A percentile compares a stretch with the other conserved stretches of the same genome.
Conservation (phyloP, 2,329 filamentous ascomycete species). For the Sporothrix protearum region DNA sequence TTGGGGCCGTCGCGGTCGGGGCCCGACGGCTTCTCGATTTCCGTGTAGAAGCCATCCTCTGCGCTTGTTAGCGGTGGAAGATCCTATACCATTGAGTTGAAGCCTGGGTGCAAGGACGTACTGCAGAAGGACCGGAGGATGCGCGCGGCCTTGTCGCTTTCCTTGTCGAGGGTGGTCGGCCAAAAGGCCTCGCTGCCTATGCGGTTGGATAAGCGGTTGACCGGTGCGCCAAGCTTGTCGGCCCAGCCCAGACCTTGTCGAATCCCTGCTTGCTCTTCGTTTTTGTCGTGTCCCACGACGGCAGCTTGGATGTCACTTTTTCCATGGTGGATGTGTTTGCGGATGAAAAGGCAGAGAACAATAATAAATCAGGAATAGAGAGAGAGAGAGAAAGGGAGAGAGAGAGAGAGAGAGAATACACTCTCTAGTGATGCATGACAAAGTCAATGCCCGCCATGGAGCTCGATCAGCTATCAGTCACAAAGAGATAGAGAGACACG, state of each 20-base stretch:
- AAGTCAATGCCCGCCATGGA: neutral
- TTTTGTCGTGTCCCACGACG: slow-evolving; percentile 54
- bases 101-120: slow-evolving; percentile 29
- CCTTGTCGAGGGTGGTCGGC: slow-evolving; percentile 69
- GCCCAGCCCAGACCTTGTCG: slow-evolving; percentile 66
- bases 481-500: neutral
- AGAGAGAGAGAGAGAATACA: neutral
- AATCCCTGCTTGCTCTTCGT: slow-evolving; percentile 61
- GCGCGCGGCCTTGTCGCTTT: slow-evolving; percentile 71
- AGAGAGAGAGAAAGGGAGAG: neutral
- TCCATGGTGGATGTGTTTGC: slow-evolving; percentile 34
- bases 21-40: slow-evolving; percentile 31
- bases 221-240: slow-evolving; percentile 52
- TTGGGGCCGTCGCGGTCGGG: slow-evolving; percentile 26
- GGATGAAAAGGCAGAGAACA: neutral
- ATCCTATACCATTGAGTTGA: neutral
- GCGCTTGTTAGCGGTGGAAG: slow-evolving; percentile 1
- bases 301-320: slow-evolving; percentile 36
- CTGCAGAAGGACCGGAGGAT: slow-evolving; percentile 71
- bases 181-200: slow-evolving; percentile 71
- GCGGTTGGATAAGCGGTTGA: slow-evolving; percentile 28
- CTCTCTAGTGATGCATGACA: neutral
- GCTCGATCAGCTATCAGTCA: neutral
- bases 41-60: slow-evolving; percentile 54
- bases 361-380: neutral